These are phyloP conservation scores for Phytophthora kernoviae DNA, from an alignment of 352 stramenopile genomes.

Conservation along the genomic window DNA sequence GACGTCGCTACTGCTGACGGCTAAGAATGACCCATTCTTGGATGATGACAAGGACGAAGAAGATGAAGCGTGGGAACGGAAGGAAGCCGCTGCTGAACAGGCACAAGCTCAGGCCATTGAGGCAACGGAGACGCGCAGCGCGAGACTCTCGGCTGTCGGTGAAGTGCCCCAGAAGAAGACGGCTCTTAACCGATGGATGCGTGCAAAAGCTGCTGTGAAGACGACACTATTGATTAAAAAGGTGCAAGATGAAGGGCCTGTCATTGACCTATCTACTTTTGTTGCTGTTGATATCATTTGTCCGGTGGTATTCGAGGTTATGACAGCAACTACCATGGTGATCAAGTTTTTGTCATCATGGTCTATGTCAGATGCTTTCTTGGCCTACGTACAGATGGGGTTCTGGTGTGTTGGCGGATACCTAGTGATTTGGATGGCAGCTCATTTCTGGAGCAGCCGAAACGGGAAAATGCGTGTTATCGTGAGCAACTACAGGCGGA, in stretches of 20 bases:
- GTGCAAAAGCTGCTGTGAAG: slow-evolving; percentile 52
- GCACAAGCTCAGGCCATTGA: slow-evolving; percentile 24
- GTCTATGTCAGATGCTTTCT: slow-evolving; percentile 67
- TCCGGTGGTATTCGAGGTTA: slow-evolving; percentile 70
- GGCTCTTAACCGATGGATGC: slow-evolving; percentile 57
- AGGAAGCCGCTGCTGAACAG: slow-evolving; percentile 34
- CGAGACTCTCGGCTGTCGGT: slow-evolving; percentile 16
- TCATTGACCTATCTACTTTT: slow-evolving; percentile 78
- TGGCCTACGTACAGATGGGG: slow-evolving; percentile 71
- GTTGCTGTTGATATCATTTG: slow-evolving; percentile 78
- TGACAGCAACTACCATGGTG: slow-evolving; percentile 54
- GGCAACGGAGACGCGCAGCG: slow-evolving; percentile 13
- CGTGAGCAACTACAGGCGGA: slow-evolving; percentile 78
- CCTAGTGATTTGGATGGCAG: slow-evolving; percentile 68
- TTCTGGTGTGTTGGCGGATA: slow-evolving; percentile 70
- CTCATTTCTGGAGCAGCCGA: slow-evolving; percentile 81
- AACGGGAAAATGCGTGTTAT: slow-evolving; percentile 79
- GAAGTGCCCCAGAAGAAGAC: slow-evolving; percentile 19
- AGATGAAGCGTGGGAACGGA: slow-evolving; percentile 45
- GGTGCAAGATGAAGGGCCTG: slow-evolving; percentile 54
- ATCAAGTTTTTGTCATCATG: slow-evolving; percentile 56
- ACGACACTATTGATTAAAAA: slow-evolving; percentile 67
- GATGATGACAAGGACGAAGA: slow-evolving; percentile 67
- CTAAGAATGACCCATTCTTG: slow-evolving; percentile 60
- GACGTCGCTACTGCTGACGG: slow-evolving; percentile 45